phyloP scores from a whole-genome alignment of 805 yeast genomes.

The Lachancea lanzarotensis region DNA sequence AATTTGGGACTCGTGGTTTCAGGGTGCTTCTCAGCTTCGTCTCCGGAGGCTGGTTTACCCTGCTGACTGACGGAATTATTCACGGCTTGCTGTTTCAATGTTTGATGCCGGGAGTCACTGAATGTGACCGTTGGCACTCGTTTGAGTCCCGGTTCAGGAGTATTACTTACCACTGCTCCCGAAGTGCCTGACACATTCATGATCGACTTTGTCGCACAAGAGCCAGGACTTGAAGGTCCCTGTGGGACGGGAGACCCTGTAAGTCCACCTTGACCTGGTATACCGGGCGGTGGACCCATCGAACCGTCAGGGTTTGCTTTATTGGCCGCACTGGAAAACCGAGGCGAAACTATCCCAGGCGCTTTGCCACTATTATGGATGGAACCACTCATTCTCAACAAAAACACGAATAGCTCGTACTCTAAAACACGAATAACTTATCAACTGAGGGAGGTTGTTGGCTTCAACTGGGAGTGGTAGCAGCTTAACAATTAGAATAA shows the following conservation, averaged over 20 bases:
- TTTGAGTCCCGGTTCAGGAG: constrained; percentile 30
- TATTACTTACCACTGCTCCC: constrained; percentile 30
- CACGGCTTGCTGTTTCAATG: constrained; percentile 14
- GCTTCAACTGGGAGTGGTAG: no score
- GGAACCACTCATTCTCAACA: constrained; percentile 3
- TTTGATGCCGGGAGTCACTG: constrained; percentile 20
- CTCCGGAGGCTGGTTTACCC: neutral
- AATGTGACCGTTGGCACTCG: constrained; percentile 30
- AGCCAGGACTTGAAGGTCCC: constrained; percentile 21
- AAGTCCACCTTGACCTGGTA: constrained; percentile 8
- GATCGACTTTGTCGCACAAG: constrained; percentile 27
- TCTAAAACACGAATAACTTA: no score
- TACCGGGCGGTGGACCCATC: constrained; percentile 4
- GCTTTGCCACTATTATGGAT: constrained; percentile 12
- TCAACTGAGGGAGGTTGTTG: no score
- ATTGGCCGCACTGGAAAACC: constrained; percentile 15
- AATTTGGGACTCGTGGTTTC: constrained; percentile 5
- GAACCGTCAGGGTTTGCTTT: constrained; percentile 20
- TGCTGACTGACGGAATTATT: constrained; percentile 11
- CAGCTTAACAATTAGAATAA: no score
- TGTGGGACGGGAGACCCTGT: constrained; percentile 11
- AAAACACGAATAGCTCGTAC: no score
- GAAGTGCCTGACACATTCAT: constrained; percentile 31
- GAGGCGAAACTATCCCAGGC: constrained; percentile 16
- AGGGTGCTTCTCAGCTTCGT: constrained; percentile 2